Percentiles rank a stretch among this genome's conserved stretches.
phyloP scores from a whole-genome alignment of 345 rosid genomes.

The Aquilaria malaccensis region DNA sequence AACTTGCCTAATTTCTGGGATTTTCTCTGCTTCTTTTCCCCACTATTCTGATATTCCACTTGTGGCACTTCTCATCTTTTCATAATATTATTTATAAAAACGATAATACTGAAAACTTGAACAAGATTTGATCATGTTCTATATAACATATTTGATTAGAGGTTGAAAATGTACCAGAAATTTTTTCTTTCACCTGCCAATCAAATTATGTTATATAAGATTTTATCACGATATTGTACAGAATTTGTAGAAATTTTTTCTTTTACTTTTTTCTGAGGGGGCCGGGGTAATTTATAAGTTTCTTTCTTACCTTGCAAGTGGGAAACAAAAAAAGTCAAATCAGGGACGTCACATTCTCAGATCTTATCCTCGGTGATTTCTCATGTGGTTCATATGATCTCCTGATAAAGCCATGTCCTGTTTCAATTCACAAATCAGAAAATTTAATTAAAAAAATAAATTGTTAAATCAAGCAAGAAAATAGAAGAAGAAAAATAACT shows the following conservation, averaged over 20 bases:
- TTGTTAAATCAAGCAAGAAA: background rate
- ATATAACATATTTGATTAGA: background rate
- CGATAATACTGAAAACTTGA: background rate
- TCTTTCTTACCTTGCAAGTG: conserved; percentile 10
- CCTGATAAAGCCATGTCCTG: conserved; percentile 44
- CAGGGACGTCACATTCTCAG: conserved; percentile 42
- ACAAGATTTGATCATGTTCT: too few species aligned
- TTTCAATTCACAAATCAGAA: conserved; percentile 13
- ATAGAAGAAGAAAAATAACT: too few species aligned
- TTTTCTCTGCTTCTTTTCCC: background rate
- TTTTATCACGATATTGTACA: background rate
- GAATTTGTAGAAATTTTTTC: background rate
- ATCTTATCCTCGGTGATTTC: conserved; percentile 53
- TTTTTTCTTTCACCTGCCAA: too few species aligned
- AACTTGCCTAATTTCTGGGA: conserved; percentile 16
- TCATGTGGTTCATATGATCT: conserved; percentile 42
- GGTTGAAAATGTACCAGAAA: too few species aligned
- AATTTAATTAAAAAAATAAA: background rate
- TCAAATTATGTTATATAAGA: too few species aligned
- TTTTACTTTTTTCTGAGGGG: background rate
- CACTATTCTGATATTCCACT: too few species aligned
- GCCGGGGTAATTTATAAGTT: background rate
- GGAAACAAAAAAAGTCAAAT: conserved; percentile 24
- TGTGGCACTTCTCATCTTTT: too few species aligned
- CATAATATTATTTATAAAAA: background rate